phyloP scores from a whole-genome alignment of 805 yeast genomes.

The Scheffersomyces coipomensis region DNA sequence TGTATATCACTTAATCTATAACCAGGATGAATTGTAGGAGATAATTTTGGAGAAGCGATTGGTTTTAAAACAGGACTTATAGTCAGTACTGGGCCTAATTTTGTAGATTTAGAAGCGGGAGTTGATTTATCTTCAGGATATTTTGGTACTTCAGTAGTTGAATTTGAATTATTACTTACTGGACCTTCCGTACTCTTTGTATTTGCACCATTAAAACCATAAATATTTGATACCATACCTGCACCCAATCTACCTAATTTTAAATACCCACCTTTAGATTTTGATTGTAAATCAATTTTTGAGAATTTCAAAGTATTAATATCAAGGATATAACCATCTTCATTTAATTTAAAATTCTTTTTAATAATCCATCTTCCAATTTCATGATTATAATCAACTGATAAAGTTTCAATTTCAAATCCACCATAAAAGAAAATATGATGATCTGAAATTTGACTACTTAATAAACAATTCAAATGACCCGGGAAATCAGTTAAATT shows the following conservation, averaged over 20 bases:
- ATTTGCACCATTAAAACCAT: slow-evolving; percentile 8
- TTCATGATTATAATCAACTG: slow-evolving; percentile 19
- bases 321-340: slow-evolving; percentile 61
- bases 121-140: not conserved
- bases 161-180: not conserved
- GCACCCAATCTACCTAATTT: slow-evolving; percentile 31
- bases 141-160: not conserved
- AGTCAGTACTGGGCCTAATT: too few species aligned
- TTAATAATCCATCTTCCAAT: slow-evolving; percentile 36
- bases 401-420: slow-evolving; percentile 37
- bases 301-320: slow-evolving; percentile 46
- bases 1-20: not conserved
- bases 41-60: not conserved
- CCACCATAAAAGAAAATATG: slow-evolving; percentile 74
- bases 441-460: slow-evolving; percentile 50
- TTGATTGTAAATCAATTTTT: slow-evolving; percentile 30
- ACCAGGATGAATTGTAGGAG: not conserved
- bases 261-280: slow-evolving; percentile 10
- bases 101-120: not conserved
- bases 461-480: slow-evolving; percentile 47
- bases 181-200: not conserved
- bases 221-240: slow-evolving; percentile 25
- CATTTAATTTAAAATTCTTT: slow-evolving; percentile 47
- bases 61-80: too few species aligned
- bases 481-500: slow-evolving; percentile 38